These are phyloP conservation scores for Sphagnum contortum DNA, from an alignment of 225 moss, liverwort and hornwort species.

Conservation along the genomic window DNA sequence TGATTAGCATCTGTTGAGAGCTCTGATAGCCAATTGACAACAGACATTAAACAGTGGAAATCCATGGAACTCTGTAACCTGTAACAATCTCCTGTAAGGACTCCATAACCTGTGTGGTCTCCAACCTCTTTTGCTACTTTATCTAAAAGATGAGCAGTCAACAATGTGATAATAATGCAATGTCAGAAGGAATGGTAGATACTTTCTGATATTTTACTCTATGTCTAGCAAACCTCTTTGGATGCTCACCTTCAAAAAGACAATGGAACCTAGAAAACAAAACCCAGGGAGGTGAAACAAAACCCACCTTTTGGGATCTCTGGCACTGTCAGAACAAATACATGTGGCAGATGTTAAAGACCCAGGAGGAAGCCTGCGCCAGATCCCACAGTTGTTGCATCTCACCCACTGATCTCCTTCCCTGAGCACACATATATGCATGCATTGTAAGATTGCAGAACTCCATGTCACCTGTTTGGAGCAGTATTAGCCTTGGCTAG, in stretches of 20 bases:
- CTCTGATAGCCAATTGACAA: no score
- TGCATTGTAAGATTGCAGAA: not conserved
- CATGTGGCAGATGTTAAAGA: constrained; percentile 62
- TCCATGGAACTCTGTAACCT: not conserved
- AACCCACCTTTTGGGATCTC: constrained; percentile 64
- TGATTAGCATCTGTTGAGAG: not conserved
- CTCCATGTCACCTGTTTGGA: not conserved
- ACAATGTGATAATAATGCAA: no score
- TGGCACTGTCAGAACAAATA: constrained; percentile 74
- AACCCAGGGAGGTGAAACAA: not conserved
- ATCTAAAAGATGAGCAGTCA: no score
- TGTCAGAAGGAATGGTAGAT: no score
- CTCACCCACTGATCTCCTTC: constrained; percentile 89
- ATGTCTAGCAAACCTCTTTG: not conserved
- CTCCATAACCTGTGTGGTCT: no score
- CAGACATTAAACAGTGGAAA: not conserved
- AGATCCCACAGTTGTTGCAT: constrained; percentile 80
- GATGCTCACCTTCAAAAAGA: not conserved
- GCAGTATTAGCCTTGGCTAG: no score
- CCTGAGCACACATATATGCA: constrained; percentile 26
- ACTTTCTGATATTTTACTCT: no score
- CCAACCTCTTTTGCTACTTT: no score
- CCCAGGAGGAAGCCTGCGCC: constrained; percentile 75
- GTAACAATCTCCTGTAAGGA: no score
- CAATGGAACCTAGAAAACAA: not conserved